Evolutionary conservation across 169 alveolate species (phyloP), one percentile per base, ranked within the genome.

Genomic region (Plasmodium inui): DNA sequence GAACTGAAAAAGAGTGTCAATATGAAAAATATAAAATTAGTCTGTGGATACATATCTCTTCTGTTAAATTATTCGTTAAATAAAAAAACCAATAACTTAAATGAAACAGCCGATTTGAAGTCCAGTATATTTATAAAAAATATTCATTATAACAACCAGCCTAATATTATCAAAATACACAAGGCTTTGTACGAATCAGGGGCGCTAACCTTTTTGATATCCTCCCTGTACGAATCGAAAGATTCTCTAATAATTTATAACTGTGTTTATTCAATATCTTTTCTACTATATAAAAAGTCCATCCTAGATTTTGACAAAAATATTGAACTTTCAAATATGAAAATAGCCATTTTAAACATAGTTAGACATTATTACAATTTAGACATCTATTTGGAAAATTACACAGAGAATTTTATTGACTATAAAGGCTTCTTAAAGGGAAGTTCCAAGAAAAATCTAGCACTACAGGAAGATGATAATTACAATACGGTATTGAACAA

Each of bases 151-250:
- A 91, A 91, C 82, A 91, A 91, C 41, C 95, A 91, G 83, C 95
- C 95, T 3, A 91, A 91, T 82, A 91, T 91, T 57, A 91, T 91
- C 30, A 91, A 91, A 61, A 91, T 91, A 91, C 95, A 91, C 78
- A 91, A 91, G 61, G 95, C 95, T 61, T 82, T 91, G 84, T 91
- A 91, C 70, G 95, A 91, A 91, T 91, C 95, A 46, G 95, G 95
- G 39, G 95, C 95, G 41, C 74, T 91, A 46, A 91, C 95, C 74
- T 91, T 91, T 91, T 82, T 91, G 55, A 91, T 91, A 81, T 80
- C 95, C 6, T 91, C 95, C 26, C 74, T 91, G 30, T 91, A 91
- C 72, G 95, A 91, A 67, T 91, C 95, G 14, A 91, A 91, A 78
- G 95, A 91, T 53, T 91, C 95, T 17, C 70, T 91, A 91, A 91